A percentile compares a stretch with the other conserved stretches of the same genome.
Conservation (phyloP, 352 stramenopile genomes). For the Thraustotheca clavata region DNA sequence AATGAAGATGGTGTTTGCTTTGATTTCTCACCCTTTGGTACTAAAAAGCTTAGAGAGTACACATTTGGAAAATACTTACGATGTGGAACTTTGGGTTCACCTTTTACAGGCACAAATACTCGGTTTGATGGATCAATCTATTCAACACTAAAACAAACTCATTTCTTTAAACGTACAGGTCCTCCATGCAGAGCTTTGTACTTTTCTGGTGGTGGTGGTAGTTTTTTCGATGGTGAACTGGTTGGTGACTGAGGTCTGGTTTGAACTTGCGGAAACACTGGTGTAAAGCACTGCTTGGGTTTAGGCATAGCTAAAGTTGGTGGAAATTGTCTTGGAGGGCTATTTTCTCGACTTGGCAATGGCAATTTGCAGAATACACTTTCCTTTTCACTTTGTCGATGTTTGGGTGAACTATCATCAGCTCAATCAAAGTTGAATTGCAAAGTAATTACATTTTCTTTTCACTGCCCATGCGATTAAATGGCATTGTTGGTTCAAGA, state of each 20-base stretch:
- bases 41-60: background rate
- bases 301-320: conserved; percentile 10
- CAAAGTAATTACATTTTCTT: conserved; percentile 1
- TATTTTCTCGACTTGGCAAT: background rate
- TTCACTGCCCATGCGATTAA: background rate
- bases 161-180: conserved; percentile 1
- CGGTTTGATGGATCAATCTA: conserved; percentile 17
- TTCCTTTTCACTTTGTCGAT: background rate
- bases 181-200: conserved; percentile 27
- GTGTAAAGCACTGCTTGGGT: conserved; percentile 10
- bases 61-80: background rate
- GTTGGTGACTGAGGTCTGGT: conserved; percentile 7
- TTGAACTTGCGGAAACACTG: conserved; percentile 5
- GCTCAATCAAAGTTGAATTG: no score
- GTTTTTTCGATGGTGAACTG: conserved; percentile 32
- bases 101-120: conserved; percentile 15
- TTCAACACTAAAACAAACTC: no score
- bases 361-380: background rate
- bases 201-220: conserved; percentile 36
- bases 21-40: conserved; percentile 1
- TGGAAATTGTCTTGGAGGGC: background rate
- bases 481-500: background rate
- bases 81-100: conserved; percentile 9
- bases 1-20: background rate
- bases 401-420: background rate